phyloP scores from a whole-genome alignment of 805 yeast species.

The Lachancea quebecensis region DNA sequence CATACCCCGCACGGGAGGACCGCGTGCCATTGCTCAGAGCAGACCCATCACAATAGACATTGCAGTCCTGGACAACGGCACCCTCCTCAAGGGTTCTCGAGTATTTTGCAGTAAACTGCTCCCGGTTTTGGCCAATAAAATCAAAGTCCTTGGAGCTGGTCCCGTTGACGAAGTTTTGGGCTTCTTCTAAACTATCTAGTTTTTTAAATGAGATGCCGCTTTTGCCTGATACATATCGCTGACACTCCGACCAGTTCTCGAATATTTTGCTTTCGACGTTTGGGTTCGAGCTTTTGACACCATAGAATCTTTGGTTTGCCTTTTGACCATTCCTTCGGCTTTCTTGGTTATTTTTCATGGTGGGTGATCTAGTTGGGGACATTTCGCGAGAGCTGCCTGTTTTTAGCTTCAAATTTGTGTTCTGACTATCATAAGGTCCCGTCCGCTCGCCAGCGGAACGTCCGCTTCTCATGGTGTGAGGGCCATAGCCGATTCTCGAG shows the following conservation, averaged over 20 bases:
- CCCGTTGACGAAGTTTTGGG: slow-evolving; percentile 28
- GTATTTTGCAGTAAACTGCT: slow-evolving; percentile 12
- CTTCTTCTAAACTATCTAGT: slow-evolving; percentile 33
- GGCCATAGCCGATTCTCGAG: no score
- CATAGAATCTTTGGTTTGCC: slow-evolving; percentile 20
- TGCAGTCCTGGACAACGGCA: slow-evolving; percentile 7
- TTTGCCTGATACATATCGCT: slow-evolving; percentile 23
- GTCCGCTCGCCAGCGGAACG: no score
- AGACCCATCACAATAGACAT: slow-evolving; percentile 75
- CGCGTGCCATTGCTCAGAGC: slow-evolving; percentile 49
- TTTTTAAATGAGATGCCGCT: slow-evolving; percentile 40
- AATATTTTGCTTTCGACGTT: slow-evolving; percentile 25
- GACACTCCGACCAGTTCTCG: slow-evolving; percentile 31
- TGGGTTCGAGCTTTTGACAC: slow-evolving; percentile 29
- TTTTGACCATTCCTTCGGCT: no score
- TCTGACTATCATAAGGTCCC: no score
- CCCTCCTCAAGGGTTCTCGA: neutral
- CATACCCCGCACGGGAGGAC: slow-evolving; percentile 49
- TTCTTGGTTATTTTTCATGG: no score
- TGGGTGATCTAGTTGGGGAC: neutral
- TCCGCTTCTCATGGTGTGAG: no score
- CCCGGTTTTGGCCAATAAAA: slow-evolving; percentile 14
- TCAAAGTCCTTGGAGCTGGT: slow-evolving; percentile 16
- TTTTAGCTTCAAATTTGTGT: neutral
- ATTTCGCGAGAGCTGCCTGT: neutral